phyloP scores from a whole-genome alignment of 176 grass and related monocot genomes.

The Dactylis glomerata region DNA sequence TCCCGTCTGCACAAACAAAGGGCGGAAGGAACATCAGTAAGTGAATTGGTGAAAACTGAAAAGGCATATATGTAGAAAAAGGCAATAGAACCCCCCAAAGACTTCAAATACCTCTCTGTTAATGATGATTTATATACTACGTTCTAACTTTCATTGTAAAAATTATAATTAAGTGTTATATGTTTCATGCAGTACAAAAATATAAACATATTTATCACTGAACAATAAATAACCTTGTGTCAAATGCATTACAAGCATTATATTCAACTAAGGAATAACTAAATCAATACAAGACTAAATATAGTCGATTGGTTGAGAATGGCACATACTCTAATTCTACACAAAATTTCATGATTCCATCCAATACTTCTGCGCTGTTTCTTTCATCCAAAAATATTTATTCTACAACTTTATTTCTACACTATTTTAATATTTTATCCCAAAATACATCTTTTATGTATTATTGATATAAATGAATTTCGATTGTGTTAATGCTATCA shows the following conservation, averaged over 20 bases:
- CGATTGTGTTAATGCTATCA: neutral
- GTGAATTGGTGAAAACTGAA: neutral
- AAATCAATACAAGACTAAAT: neutral
- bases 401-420: neutral
- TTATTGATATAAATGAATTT: neutral
- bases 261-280: neutral
- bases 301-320: neutral
- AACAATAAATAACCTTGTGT: neutral
- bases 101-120: neutral
- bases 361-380: neutral
- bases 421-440: neutral
- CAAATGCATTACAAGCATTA: conserved; percentile 1
- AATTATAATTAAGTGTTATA: neutral
- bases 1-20: conserved; percentile 60
- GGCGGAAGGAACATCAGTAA: neutral
- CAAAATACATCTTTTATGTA: neutral
- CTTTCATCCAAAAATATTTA: neutral
- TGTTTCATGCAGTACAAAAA: neutral
- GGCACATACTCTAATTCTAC: neutral
- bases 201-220: neutral
- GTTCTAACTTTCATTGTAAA: neutral
- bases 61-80: conserved; percentile 1
- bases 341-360: neutral
- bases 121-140: neutral
- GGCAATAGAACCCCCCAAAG: neutral